Evolutionary conservation across 148 eudicot genomes (phyloP), one percentile per base, ranked within the genome.

Genomic region (Fallopia convolvulus): DNA sequence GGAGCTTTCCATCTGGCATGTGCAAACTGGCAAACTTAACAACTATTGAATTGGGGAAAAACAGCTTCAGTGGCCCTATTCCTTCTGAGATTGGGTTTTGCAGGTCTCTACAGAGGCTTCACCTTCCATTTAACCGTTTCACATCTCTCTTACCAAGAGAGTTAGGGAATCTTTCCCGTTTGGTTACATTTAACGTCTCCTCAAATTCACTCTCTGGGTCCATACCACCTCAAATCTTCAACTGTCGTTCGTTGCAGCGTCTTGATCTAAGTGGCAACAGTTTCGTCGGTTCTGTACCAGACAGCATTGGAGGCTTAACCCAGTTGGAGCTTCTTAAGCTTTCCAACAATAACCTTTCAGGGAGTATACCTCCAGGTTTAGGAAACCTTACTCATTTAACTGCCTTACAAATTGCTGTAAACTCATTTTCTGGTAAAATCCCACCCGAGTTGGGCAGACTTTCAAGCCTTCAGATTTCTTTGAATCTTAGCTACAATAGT

Each of bases 401-500:
- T 0, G 98, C 88, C 70, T 81, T 93, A 74, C 97, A 94, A 77
- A 86, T 90, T 97, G 97, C 96, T 32, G 93, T 93, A 10, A 94
- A 92, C 79, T 82, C 79, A 53, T 90, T 94, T 72, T 82, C 90
- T 3, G 98, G 98, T 10, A 76, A 65, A 76, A 92, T 94, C 52
- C 98, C 98, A 30, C 47, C 80, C 36, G 87, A 85, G 79, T 80
- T 94, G 21, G 97, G 98, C 36, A 88, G 77, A 48, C 79, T 94
- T 58, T 77, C 82, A 39, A 79, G 88, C 79, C 92, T 94, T 48
- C 98, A 94, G 82, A 94, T 94, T 36, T 89, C 88, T 33, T 85
- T 94, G 73, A 92, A 94, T 68, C 74, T 94, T 48, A 92, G 98
- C 81, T 88, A 89, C 53, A 94, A 94, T 70, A 66, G 79, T 78